Percentiles rank a stretch among this genome's conserved stretches.
Evolutionary conservation across 129 eudicot genomes (phyloP).

Genomic region (Gnaphalium uliginosum): DNA sequence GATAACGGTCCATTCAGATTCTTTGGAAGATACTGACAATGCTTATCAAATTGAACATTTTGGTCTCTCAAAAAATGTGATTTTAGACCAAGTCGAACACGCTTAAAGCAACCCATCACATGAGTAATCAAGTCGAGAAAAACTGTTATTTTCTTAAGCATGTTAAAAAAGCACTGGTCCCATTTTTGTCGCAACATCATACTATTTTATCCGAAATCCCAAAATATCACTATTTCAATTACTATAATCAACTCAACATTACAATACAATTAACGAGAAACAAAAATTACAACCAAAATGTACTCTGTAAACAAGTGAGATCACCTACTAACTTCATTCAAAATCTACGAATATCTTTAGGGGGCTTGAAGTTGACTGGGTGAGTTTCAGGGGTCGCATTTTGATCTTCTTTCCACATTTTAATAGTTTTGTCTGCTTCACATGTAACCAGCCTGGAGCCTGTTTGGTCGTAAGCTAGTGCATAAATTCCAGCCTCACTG

Average conservation of each 20-base stretch:
- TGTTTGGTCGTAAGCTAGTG: slow-evolving; percentile 62
- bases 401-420: slow-evolving; percentile 97
- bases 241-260: not conserved
- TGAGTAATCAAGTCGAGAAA: too few species aligned
- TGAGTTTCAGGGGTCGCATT: slow-evolving; percentile 63
- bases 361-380: slow-evolving; percentile 8
- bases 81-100: too few species aligned
- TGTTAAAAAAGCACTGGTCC: slow-evolving; percentile 33
- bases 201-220: slow-evolving; percentile 6
- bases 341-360: slow-evolving; percentile 18
- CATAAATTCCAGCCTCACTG: slow-evolving; percentile 93
- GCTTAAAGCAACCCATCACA: too few species aligned
- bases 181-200: slow-evolving; percentile 28
- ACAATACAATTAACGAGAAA: not conserved
- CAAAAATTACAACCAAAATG: not conserved
- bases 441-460: slow-evolving; percentile 85
- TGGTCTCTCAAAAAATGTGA: too few species aligned
- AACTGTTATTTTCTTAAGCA: not conserved
- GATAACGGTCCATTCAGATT: too few species aligned
- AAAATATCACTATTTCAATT: not conserved
- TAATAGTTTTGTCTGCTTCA: slow-evolving; percentile 95
- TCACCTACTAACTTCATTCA: not conserved
- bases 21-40: too few species aligned
- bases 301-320: not conserved
- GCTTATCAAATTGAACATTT: too few species aligned